Conservation (phyloP, 2,329 filamentous ascomycete genomes). For the Paracoccidioides lutzii region DNA sequence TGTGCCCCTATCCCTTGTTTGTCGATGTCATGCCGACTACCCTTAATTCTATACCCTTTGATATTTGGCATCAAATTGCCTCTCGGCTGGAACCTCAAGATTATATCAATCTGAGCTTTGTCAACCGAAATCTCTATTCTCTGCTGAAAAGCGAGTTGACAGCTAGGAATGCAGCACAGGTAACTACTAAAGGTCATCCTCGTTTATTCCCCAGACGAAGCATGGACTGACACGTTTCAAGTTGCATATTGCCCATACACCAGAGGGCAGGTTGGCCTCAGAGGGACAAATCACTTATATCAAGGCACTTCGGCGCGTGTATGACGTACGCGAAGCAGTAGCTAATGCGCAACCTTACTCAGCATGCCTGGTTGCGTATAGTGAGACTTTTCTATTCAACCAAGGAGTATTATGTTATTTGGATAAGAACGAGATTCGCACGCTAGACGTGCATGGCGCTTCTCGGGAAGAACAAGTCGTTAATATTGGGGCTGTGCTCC, state of each 20-base stretch:
- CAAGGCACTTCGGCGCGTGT: constrained; percentile 45
- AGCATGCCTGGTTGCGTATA: constrained; percentile 46
- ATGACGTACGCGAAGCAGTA: constrained; percentile 49
- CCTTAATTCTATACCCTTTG: constrained; percentile 45
- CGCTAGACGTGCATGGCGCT: constrained; percentile 45
- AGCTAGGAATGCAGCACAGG: constrained; percentile 46
- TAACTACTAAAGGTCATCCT: constrained; percentile 20
- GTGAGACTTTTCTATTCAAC: constrained; percentile 48
- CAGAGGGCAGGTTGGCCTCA: constrained; percentile 32
- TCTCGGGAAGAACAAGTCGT: constrained; percentile 43
- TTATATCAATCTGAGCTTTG: constrained; percentile 43
- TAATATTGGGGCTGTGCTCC: constrained; percentile 28
- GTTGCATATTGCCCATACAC: constrained; percentile 31
- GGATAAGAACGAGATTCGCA: constrained; percentile 39
- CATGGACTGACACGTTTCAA: constrained; percentile 18
- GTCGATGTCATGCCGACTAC: constrained; percentile 1
- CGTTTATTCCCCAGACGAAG: not conserved
- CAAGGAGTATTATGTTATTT: constrained; percentile 55
- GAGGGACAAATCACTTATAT: constrained; percentile 34
- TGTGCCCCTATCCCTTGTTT: not conserved
- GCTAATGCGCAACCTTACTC: constrained; percentile 50
- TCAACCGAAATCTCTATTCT: constrained; percentile 39
- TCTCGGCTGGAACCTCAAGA: constrained; percentile 45
- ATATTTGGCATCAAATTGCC: constrained; percentile 50
- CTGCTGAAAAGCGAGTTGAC: constrained; percentile 44